Evolutionary conservation across 2,329 filamentous ascomycete species (phyloP).

Genomic region (Chrysoporthe deuterocubensis): DNA sequence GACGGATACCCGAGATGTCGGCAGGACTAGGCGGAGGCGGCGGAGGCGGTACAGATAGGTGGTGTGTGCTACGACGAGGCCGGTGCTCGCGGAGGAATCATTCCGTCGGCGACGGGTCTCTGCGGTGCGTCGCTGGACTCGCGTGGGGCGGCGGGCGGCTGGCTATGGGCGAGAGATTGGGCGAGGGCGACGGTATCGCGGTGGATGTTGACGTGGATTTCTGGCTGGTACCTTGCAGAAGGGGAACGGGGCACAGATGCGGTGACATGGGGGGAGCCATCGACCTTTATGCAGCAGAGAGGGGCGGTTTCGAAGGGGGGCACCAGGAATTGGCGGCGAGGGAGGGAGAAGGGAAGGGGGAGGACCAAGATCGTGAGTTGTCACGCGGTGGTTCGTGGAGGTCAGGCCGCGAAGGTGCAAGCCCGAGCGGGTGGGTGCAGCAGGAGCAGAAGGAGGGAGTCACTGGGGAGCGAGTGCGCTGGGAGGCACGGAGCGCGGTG

Average conservation of each 20-base stretch:
- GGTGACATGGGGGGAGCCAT: slow-evolving; percentile 22
- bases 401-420: slow-evolving; percentile 1
- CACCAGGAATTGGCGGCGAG: background rate
- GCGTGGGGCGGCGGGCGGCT: background rate
- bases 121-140: background rate
- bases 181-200: slow-evolving; percentile 15
- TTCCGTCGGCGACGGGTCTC: slow-evolving; percentile 7
- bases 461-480: background rate
- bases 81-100: slow-evolving; percentile 2
- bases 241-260: slow-evolving; percentile 8
- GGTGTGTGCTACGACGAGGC: background rate
- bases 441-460: background rate
- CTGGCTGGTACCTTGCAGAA: slow-evolving; percentile 17
- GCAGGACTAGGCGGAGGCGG: no score
- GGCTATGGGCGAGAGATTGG: slow-evolving; percentile 19
- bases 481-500: no score
- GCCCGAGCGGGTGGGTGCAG: background rate
- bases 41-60: no score
- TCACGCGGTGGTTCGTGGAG: slow-evolving; percentile 22
- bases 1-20: no score
- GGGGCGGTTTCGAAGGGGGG: background rate
- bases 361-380: slow-evolving; percentile 27
- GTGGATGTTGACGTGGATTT: slow-evolving; percentile 11
- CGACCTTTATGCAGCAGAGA: slow-evolving; percentile 12
- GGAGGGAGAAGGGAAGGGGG: background rate